Evolutionary conservation across 352 stramenopile species (phyloP), one percentile per base, ranked within the genome.

Genomic region (Salisapilia sapeloensis): DNA sequence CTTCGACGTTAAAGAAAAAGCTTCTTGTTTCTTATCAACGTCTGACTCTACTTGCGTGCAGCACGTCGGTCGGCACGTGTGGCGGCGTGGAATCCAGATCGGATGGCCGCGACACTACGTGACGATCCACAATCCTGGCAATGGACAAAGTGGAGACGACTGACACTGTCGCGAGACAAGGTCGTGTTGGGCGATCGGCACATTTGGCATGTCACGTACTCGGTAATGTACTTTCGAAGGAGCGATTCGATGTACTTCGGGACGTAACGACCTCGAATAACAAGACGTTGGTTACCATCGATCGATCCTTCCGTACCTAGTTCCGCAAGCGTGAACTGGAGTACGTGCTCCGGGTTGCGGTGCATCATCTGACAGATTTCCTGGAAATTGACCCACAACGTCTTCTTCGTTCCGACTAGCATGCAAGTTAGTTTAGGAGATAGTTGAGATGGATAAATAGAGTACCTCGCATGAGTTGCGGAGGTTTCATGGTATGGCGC

Each of bases 181-280:
- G 92, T 96, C 33, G 96, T 99, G 60, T 99, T 97, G 17, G 94
- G 83, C 35, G 76, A 96, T 46, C 91, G 86, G 67, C 96, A 99
- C 91, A 98, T 99, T 57, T 97, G 85, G 71, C 96, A 99, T 46
- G 92, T 97, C 16, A 99, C 95, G 66, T 99, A 99, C 56, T 98
- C 93, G 15, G 92, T 93, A 47, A 99, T 98, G 65, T 99, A 99
- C 65, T 99, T 99, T 38, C 92, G 71, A 31, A 99, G 75, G 50
- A 99, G 80, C 36, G 71, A 96, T 55, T 99, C 95, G 56, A 99
- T 98, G 71, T 98, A 98, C 75, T 99, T 97, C 27, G 92, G 81
- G 29, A 96, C 78, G 56, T 97, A 99, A 45, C 94, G 92, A 35
- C 95, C 95, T 35, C 93, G 86, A 52, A 99, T 97, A 20, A 99